Conservation (phyloP, 768 basidiomycete species). For the Lanmaoa pseudosensibilis region DNA sequence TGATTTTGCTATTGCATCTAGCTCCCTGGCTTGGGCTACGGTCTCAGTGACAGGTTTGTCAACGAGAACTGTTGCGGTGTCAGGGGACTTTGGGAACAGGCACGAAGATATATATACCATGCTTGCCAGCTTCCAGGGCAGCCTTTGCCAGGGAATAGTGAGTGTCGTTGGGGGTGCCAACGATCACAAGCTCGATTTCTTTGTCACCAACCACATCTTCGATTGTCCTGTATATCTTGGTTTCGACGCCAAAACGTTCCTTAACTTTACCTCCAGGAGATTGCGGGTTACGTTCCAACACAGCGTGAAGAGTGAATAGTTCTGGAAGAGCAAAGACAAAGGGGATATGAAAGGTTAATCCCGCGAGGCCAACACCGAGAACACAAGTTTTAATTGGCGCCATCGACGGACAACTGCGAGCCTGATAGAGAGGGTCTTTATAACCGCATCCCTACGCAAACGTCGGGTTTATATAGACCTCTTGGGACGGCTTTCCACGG, state of each 20-base stretch:
- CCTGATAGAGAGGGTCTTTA: not conserved
- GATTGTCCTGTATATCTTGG: constrained; percentile 58
- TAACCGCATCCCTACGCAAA: not conserved
- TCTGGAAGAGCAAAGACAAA: constrained; percentile 73
- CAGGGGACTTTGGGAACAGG: not conserved
- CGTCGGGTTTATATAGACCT: constrained; percentile 1
- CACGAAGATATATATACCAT: constrained; percentile 45
- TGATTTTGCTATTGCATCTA: constrained; percentile 55
- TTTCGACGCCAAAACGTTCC: constrained; percentile 58
- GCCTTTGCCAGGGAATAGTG: constrained; percentile 70
- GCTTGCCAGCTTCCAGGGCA: constrained; percentile 66
- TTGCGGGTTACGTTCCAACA: constrained; percentile 70
- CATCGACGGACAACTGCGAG: not conserved
- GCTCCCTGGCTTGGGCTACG: constrained; percentile 54
- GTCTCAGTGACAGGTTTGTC: constrained; percentile 78
- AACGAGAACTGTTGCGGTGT: constrained; percentile 55
- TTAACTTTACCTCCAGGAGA: constrained; percentile 62
- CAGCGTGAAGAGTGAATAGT: constrained; percentile 68
- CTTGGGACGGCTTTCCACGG: not conserved
- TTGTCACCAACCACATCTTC: constrained; percentile 61
- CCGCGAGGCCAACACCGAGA: constrained; percentile 74
- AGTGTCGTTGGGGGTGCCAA: constrained; percentile 73
- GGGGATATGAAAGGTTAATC: constrained; percentile 78
- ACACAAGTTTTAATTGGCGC: constrained; percentile 68
- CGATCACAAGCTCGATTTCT: constrained; percentile 65